Conservation (phyloP, 805 yeast species). For the Spathaspora gorwiae region DNA sequence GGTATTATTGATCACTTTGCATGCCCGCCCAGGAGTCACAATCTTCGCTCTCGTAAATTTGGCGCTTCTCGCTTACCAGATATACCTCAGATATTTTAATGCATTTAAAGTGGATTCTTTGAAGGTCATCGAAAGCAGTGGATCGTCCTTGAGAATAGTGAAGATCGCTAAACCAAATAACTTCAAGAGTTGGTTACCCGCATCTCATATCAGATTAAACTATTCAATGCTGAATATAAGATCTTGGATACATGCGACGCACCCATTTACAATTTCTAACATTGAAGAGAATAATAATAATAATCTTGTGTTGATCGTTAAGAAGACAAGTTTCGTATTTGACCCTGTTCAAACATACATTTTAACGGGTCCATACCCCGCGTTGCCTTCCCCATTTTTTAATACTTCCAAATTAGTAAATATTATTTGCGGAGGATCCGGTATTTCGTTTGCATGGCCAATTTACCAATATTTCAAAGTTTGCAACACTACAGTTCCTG, state of each 20-base stretch:
- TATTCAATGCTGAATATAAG: conserved; percentile 24
- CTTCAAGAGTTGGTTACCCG: conserved; percentile 39
- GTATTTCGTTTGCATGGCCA: conserved; percentile 61
- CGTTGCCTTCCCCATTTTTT: conserved; percentile 43
- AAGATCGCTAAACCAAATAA: conserved; percentile 15
- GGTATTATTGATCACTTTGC: conserved; percentile 46
- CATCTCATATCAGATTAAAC: conserved; percentile 55
- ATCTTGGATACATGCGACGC: conserved; percentile 50
- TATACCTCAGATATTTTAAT: conserved; percentile 26
- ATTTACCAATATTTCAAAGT: conserved; percentile 38
- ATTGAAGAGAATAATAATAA: conserved; percentile 27
- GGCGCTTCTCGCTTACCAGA: conserved; percentile 30
- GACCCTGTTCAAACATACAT: conserved; percentile 8
- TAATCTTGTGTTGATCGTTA: conserved; percentile 40
- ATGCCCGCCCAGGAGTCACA: conserved; percentile 67
- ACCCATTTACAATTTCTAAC: conserved; percentile 63
- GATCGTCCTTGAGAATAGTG: conserved; percentile 18
- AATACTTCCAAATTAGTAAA: conserved; percentile 46
- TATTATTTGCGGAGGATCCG: conserved; percentile 70
- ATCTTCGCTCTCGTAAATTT: conserved; percentile 12
- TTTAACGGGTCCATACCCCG: conserved; percentile 33
- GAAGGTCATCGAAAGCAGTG: conserved; percentile 10
- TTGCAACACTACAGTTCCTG: conserved; percentile 15
- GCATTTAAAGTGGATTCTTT: conserved; percentile 12
- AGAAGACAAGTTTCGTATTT: conserved; percentile 28